Percentiles rank a stretch among this genome's conserved stretches.
phyloP scores from a whole-genome alignment of 768 basidiomycete genomes.

The Tylopilus felleus region DNA sequence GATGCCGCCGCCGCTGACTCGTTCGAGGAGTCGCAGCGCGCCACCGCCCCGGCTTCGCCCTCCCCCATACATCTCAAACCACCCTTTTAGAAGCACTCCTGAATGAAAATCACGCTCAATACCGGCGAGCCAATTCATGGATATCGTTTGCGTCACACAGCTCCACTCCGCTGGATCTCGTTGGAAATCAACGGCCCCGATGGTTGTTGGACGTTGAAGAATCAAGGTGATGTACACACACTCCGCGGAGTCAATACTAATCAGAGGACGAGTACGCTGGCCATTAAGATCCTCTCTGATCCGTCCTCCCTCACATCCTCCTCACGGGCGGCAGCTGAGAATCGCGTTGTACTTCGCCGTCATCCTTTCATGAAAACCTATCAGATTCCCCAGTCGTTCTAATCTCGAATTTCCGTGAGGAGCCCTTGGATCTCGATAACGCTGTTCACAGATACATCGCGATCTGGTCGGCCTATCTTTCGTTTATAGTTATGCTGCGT shows the following conservation, averaged over 20 bases:
- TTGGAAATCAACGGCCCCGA: not conserved
- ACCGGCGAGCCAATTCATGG: not conserved
- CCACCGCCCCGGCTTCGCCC: not conserved
- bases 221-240: not conserved
- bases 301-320: not conserved
- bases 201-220: not conserved
- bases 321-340: conserved; percentile 23
- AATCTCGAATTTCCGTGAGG: conserved; percentile 58
- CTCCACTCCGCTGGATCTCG: not conserved
- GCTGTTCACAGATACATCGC: conserved; percentile 12
- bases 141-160: not conserved
- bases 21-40: not conserved
- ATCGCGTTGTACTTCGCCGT: conserved; percentile 19
- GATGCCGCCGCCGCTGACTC: not conserved
- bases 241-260: not conserved
- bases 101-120: conserved; percentile 3
- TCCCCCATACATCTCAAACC: not conserved
- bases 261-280: not conserved
- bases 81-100: not conserved
- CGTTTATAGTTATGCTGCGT: too few relatives aligned
- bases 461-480: conserved; percentile 1
- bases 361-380: conserved; percentile 34
- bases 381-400: conserved; percentile 27
- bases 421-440: conserved; percentile 56
- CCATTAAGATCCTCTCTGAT: not conserved